phyloP scores from a whole-genome alignment of 108 stramenopile species.

The Bacterosira constricta region DNA sequence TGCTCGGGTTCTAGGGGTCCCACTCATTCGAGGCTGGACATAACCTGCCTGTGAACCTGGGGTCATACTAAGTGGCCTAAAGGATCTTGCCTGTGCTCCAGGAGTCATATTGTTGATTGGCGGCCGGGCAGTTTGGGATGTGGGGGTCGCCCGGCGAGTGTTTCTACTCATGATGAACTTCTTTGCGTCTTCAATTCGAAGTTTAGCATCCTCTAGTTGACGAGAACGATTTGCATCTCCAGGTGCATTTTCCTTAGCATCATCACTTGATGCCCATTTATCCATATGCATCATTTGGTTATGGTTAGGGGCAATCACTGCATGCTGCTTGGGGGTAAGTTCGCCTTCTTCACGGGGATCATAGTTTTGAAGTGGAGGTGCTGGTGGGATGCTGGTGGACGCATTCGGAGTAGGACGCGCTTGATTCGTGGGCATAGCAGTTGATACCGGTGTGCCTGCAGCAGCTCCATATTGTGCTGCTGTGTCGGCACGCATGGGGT shows the following conservation, averaged over 20 bases:
- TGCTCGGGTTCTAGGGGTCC: background rate
- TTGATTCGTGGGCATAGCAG: no score
- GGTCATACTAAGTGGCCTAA: background rate
- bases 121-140: background rate
- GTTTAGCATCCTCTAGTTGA: background rate
- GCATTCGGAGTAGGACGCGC: no score
- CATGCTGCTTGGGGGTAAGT: no score
- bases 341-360: no score
- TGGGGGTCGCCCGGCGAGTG: background rate
- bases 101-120: background rate
- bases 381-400: no score
- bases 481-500: no score
- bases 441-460: no score
- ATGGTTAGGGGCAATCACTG: no score
- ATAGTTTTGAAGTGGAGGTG: no score
- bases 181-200: background rate
- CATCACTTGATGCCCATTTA: background rate
- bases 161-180: background rate
- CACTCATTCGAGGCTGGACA: background rate
- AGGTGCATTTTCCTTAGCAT: background rate
- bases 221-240: background rate
- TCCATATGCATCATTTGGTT: no score
- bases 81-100: background rate
- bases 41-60: background rate
- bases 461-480: no score